phyloP scores from a whole-genome alignment of 83 land plant genomes.

The Thuja plicata region DNA sequence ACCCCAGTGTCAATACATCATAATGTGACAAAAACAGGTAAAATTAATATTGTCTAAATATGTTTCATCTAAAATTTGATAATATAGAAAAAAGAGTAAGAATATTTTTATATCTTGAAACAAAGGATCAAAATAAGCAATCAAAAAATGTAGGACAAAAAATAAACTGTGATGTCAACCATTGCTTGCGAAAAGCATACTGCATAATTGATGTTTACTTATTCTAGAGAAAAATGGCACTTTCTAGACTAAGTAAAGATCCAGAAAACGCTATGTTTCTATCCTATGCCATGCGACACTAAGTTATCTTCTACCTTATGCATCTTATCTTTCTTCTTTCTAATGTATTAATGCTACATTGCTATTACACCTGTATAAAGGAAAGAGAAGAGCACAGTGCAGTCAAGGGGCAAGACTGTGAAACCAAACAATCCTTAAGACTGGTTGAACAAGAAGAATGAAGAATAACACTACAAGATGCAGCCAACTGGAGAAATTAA shows the following conservation, averaged over 20 bases:
- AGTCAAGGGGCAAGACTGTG: too few species aligned
- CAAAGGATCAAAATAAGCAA: not conserved
- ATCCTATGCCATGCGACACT: not conserved
- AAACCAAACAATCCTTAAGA: too few species aligned
- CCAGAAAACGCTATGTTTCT: not conserved
- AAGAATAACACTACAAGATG: too few species aligned
- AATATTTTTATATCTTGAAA: not conserved
- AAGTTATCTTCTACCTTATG: not conserved
- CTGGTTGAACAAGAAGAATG: too few species aligned
- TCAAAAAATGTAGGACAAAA: not conserved
- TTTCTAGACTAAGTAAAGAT: not conserved
- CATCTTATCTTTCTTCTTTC: not conserved
- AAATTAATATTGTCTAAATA: not conserved
- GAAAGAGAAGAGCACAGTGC: too few species aligned
- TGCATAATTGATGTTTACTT: not conserved
- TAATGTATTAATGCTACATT: too few species aligned
- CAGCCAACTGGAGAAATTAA: too few species aligned
- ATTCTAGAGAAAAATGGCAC: not conserved
- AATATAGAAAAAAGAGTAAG: not conserved
- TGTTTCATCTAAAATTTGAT: not conserved
- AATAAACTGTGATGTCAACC: not conserved
- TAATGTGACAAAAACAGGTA: not conserved
- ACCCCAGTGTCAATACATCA: not conserved
- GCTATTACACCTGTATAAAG: too few species aligned
- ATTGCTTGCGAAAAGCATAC: not conserved